Conservation (phyloP, 2,329 filamentous ascomycete species). For the Madurella fahalii region DNA sequence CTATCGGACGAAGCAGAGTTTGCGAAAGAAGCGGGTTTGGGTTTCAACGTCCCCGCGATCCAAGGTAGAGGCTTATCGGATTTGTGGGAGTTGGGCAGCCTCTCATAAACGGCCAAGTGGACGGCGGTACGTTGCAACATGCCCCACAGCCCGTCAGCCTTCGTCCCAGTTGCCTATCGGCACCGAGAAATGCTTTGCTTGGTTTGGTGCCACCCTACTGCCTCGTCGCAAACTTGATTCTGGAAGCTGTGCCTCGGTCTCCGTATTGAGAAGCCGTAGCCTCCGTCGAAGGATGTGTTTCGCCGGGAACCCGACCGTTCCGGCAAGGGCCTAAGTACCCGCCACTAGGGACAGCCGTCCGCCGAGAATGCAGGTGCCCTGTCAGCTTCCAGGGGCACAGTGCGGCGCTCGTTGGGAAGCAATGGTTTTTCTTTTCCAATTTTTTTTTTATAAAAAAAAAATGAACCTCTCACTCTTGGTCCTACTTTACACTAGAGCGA, state of each 20-base stretch:
- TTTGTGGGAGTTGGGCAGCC: slow-evolving; percentile 15
- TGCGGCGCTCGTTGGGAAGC: not conserved
- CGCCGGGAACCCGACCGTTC: slow-evolving; percentile 6
- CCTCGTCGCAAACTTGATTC: not conserved
- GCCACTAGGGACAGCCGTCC: slow-evolving; percentile 9
- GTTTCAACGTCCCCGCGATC: too few species aligned
- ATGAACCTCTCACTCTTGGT: too few species aligned
- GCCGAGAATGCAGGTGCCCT: slow-evolving; percentile 11
- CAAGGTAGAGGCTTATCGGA: not conserved
- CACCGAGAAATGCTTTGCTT: too few species aligned
- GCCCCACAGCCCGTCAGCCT: slow-evolving; percentile 14
- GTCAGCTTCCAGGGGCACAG: slow-evolving; percentile 9
- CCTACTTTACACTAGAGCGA: too few species aligned
- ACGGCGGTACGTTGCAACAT: slow-evolving; percentile 19
- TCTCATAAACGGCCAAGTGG: slow-evolving; percentile 31
- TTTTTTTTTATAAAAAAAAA: too few species aligned
- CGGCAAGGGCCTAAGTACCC: slow-evolving; percentile 19
- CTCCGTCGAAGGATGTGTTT: too few species aligned
- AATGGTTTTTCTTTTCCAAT: not conserved
- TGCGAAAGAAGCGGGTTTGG: too few species aligned
- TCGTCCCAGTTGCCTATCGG: not conserved
- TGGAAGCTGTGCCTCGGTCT: too few species aligned
- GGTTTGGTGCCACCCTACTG: not conserved
- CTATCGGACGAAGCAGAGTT: too few species aligned
- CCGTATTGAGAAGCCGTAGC: too few species aligned